Conservation (phyloP, 169 alveolate species). For the Plasmodium inui region DNA sequence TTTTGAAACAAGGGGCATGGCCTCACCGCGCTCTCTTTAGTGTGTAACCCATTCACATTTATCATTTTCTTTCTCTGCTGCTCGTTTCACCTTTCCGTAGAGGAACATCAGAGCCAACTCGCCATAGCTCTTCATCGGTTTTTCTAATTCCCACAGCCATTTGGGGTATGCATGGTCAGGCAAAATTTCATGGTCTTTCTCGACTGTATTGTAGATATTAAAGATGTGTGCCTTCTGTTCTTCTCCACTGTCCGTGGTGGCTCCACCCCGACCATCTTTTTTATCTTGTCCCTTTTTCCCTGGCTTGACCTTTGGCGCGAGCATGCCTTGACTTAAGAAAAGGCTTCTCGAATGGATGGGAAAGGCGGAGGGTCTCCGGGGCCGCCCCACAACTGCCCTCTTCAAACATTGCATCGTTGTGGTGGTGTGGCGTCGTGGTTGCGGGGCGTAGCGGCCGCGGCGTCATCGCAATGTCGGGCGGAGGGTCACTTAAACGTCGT, state of each 20-base stretch:
- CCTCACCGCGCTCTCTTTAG: not conserved
- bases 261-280: slow-evolving; percentile 56
- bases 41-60: not conserved
- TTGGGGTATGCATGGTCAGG: slow-evolving; percentile 86
- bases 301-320: slow-evolving; percentile 67
- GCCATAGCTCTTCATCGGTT: slow-evolving; percentile 86
- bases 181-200: slow-evolving; percentile 81
- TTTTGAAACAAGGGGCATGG: not conserved
- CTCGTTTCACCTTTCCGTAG: slow-evolving; percentile 81
- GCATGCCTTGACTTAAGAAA: slow-evolving; percentile 17
- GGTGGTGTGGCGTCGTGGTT: not conserved
- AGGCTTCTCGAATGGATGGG: slow-evolving; percentile 17
- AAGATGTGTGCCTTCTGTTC: slow-evolving; percentile 79
- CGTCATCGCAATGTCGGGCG: not conserved
- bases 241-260: slow-evolving; percentile 57
- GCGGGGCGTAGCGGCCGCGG: not conserved
- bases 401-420: slow-evolving; percentile 15
- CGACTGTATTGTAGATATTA: slow-evolving; percentile 82
- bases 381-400: slow-evolving; percentile 7
- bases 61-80: not conserved
- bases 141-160: slow-evolving; percentile 86
- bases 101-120: slow-evolving; percentile 84
- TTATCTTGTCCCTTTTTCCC: slow-evolving; percentile 78
- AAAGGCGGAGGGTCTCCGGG: not conserved
- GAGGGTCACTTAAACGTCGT: not conserved